Evolutionary conservation across 139 green algal genomes (phyloP).

Genomic region (Yamagishiella unicocca): DNA sequence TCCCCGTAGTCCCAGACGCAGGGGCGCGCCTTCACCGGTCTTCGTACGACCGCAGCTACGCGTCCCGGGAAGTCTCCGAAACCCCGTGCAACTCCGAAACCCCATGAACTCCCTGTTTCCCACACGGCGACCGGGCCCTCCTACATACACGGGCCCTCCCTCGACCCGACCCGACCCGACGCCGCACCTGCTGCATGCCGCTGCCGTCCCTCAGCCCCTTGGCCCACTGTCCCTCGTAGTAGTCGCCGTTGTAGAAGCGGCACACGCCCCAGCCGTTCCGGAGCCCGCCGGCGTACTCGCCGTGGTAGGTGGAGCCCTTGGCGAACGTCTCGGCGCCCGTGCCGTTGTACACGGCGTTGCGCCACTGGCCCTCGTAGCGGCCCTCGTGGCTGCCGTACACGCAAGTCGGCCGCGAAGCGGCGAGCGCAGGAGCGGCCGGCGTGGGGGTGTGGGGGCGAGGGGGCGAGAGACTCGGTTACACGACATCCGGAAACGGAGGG

Average conservation of each 20-base stretch:
- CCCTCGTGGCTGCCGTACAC: constrained; percentile 67
- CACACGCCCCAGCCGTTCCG: constrained; percentile 75
- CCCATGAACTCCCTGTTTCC: too few species aligned
- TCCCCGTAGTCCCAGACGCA: too few species aligned
- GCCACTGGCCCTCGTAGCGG: constrained; percentile 65
- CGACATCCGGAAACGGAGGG: too few species aligned
- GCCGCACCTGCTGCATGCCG: constrained; percentile 78
- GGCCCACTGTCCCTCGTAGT: constrained; percentile 76
- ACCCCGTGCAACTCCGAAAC: too few species aligned
- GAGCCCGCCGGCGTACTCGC: constrained; percentile 65
- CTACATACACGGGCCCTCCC: background rate
- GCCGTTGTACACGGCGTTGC: constrained; percentile 70
- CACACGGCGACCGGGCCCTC: too few species aligned
- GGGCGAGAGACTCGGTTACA: too few species aligned
- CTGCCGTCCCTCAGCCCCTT: constrained; percentile 69
- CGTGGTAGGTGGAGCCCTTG: constrained; percentile 74
- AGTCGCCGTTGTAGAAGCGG: constrained; percentile 82
- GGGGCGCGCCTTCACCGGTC: too few species aligned
- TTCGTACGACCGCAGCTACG: too few species aligned
- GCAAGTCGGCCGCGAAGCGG: too few species aligned
- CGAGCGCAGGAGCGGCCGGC: background rate
- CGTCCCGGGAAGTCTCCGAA: too few species aligned
- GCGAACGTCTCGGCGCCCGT: constrained; percentile 77
- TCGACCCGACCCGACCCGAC: too few species aligned
- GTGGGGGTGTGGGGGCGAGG: too few species aligned